A percentile compares a stretch with the other conserved stretches of the same genome.
Evolutionary conservation across 768 basidiomycete species (phyloP).

Genomic region (Phallus indusiatus): DNA sequence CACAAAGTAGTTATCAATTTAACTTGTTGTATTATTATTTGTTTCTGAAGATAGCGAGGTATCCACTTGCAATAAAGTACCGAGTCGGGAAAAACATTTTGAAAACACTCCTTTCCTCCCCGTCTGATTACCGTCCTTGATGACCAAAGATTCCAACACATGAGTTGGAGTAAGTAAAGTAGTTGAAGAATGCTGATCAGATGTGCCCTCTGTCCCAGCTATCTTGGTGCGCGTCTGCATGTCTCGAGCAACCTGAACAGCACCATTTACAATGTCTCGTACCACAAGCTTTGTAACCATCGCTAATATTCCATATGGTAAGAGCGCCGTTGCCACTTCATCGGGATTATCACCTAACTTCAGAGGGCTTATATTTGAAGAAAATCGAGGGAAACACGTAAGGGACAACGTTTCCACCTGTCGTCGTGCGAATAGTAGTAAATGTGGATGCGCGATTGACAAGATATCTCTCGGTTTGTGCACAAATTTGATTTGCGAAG

Average conservation of each 20-base stretch:
- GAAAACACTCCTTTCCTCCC: neutral
- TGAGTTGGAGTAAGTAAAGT: constrained; percentile 31
- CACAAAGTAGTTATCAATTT: neutral
- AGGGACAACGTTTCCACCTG: constrained; percentile 2
- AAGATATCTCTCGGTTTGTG: constrained; percentile 14
- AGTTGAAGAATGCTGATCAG: constrained; percentile 15
- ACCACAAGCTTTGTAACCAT: constrained; percentile 24
- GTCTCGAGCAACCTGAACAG: constrained; percentile 22
- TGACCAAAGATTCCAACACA: constrained; percentile 27
- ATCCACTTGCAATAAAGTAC: constrained; percentile 2
- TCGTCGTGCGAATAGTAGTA: constrained; percentile 17
- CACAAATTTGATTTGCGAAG: neutral
- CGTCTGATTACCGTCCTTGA: neutral
- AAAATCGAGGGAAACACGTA: neutral
- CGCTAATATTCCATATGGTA: constrained; percentile 30
- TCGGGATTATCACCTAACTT: constrained; percentile 9
- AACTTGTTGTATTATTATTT: neutral
- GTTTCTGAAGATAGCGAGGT: neutral
- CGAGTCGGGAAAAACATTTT: constrained; percentile 5
- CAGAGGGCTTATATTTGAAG: neutral
- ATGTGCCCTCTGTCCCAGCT: constrained; percentile 15
- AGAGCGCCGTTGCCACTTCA: constrained; percentile 19
- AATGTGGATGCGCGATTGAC: constrained; percentile 19
- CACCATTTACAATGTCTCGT: constrained; percentile 25
- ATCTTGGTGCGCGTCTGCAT: constrained; percentile 21